These are phyloP conservation scores for Paracoccidioides brasiliensis DNA, from an alignment of 2,329 filamentous ascomycete genomes.

Conservation along the genomic window DNA sequence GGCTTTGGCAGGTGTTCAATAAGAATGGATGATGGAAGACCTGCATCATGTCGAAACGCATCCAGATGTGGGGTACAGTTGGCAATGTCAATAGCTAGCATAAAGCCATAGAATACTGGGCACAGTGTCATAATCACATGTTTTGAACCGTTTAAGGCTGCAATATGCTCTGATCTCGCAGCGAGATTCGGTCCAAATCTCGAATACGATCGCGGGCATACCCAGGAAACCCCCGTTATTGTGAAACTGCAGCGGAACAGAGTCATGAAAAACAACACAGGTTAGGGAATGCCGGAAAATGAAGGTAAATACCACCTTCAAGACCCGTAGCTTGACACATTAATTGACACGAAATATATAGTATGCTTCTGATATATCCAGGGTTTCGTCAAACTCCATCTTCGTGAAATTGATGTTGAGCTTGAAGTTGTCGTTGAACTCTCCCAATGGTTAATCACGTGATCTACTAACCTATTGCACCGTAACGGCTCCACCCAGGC, in stretches of 20 bases:
- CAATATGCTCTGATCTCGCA: slow-evolving; percentile 10
- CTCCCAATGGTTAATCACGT: background rate
- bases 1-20: slow-evolving; percentile 10
- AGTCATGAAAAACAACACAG: background rate
- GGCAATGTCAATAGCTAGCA: slow-evolving; percentile 3
- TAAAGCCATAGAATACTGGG: slow-evolving; percentile 10
- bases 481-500: too few species aligned
- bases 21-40: slow-evolving; percentile 7
- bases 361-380: background rate
- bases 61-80: slow-evolving; percentile 6
- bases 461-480: too few species aligned
- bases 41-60: background rate
- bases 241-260: slow-evolving; percentile 6
- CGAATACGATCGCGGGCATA: slow-evolving; percentile 10
- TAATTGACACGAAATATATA: background rate
- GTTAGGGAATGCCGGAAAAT: background rate
- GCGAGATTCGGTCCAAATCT: slow-evolving; percentile 9
- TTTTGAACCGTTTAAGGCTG: slow-evolving; percentile 7
- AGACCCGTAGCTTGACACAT: slow-evolving; percentile 2
- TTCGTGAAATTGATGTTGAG: background rate
- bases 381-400: background rate
- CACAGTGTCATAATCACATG: slow-evolving; percentile 8
- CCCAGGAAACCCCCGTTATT: slow-evolving; percentile 9
- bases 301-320: slow-evolving; percentile 7
- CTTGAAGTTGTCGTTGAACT: background rate